phyloP scores from a whole-genome alignment of 2,329 filamentous ascomycete genomes.

The Fusarium dimerum region DNA sequence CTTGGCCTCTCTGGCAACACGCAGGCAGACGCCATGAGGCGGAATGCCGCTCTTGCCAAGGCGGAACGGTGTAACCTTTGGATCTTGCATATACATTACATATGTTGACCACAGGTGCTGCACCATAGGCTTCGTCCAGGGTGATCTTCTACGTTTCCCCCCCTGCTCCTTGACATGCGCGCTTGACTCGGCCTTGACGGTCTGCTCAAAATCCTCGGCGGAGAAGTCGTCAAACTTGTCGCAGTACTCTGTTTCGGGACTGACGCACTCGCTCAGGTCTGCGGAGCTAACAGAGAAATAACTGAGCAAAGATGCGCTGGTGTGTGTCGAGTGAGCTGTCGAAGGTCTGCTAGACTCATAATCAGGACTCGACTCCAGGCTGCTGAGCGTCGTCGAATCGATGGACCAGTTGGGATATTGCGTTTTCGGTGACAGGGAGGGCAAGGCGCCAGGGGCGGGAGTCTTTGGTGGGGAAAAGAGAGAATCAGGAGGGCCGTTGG shows the following conservation, averaged over 20 bases:
- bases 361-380: conserved; percentile 59
- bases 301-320: conserved; percentile 58
- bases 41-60: conserved; percentile 65
- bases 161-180: conserved; percentile 25
- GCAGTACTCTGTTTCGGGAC: conserved; percentile 44
- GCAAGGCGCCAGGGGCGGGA: conserved; percentile 50
- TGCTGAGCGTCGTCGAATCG: conserved; percentile 53
- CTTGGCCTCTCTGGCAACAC: conserved; percentile 66
- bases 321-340: conserved; percentile 60
- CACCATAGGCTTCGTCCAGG: conserved; percentile 67
- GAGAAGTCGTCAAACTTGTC: conserved; percentile 28
- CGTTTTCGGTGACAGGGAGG: conserved; percentile 43
- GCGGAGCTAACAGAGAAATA: conserved; percentile 58
- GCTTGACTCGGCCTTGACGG: conserved; percentile 28
- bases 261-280: conserved; percentile 53
- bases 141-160: conserved; percentile 46
- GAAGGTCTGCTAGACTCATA: conserved; percentile 62
- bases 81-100: conserved; percentile 64
- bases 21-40: conserved; percentile 63
- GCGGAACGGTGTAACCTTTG: conserved; percentile 66
- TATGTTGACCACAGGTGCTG: conserved; percentile 68
- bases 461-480: conserved; percentile 60
- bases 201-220: conserved; percentile 34
- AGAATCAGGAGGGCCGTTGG: conserved; percentile 38
- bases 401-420: conserved; percentile 61